These are phyloP conservation scores for Oxytropis ochrocephala DNA, from an alignment of 306 rosid species.

Conservation along the genomic window DNA sequence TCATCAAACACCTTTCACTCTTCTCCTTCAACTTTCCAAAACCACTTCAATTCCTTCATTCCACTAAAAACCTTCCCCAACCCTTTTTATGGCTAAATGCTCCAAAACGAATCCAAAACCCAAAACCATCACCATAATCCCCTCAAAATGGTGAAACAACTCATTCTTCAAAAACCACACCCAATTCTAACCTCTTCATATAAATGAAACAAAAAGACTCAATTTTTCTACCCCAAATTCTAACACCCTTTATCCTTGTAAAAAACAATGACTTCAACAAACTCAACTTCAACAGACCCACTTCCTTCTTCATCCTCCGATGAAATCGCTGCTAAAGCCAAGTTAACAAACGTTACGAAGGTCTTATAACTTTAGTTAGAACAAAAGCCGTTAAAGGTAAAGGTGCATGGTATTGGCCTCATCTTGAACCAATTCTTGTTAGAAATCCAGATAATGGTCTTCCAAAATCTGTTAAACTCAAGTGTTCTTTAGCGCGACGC, in stretches of 20 bases:
- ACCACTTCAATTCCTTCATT: background rate
- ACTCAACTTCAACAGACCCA: slow-evolving; percentile 51
- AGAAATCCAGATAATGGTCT: slow-evolving; percentile 49
- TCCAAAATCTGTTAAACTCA: slow-evolving; percentile 85
- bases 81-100: slow-evolving; percentile 38
- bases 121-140: background rate
- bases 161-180: background rate
- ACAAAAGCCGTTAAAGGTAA: slow-evolving; percentile 85
- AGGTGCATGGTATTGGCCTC: slow-evolving; percentile 99
- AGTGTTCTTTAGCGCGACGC: slow-evolving; percentile 79
- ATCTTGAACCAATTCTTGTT: slow-evolving; percentile 73
- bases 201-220: slow-evolving; percentile 18
- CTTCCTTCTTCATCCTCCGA: slow-evolving; percentile 40
- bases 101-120: slow-evolving; percentile 25
- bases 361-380: slow-evolving; percentile 66
- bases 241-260: slow-evolving; percentile 3
- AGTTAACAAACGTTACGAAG: slow-evolving; percentile 68
- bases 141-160: slow-evolving; percentile 23
- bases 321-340: slow-evolving; percentile 56
- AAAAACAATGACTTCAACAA: slow-evolving; percentile 57
- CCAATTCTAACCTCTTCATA: slow-evolving; percentile 27
- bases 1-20: slow-evolving; percentile 13
- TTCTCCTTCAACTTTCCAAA: background rate
- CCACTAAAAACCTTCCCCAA: background rate
- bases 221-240: slow-evolving; percentile 8